Conservation (phyloP, 805 yeast genomes). For the Phaffomyces thermotolerans region DNA sequence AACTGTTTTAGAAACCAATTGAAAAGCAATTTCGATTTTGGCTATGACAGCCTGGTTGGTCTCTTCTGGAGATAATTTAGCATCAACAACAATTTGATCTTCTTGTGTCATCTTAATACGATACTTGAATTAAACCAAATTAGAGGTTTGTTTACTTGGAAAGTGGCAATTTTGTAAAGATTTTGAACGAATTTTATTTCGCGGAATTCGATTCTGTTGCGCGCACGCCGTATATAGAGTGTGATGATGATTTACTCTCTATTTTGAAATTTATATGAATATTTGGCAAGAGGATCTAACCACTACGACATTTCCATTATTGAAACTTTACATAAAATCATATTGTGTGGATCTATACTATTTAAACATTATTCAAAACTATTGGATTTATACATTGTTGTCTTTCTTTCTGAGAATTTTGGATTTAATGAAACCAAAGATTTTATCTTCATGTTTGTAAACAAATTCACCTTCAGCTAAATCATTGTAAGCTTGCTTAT, state of each 20-base stretch:
- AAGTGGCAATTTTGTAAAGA: slow-evolving; percentile 2
- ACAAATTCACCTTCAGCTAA: slow-evolving; percentile 18
- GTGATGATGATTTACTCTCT: too few species aligned
- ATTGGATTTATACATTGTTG: too few species aligned
- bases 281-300: too few species aligned
- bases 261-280: not conserved
- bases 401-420: slow-evolving; percentile 5
- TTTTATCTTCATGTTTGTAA: slow-evolving; percentile 16
- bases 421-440: slow-evolving; percentile 11
- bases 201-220: not conserved
- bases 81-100: slow-evolving; percentile 21
- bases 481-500: slow-evolving; percentile 21
- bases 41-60: slow-evolving; percentile 26
- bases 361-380: too few species aligned
- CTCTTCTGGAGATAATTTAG: slow-evolving; percentile 24
- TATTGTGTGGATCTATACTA: not conserved
- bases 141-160: not conserved
- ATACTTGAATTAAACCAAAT: not conserved
- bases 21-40: slow-evolving; percentile 26
- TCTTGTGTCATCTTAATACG: slow-evolving; percentile 16
- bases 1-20: slow-evolving; percentile 46
- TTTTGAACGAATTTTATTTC: not conserved
- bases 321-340: too few species aligned
- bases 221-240: not conserved
- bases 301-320: too few species aligned